A percentile compares a stretch with the other conserved stretches of the same genome.
Conservation (phyloP, 768 basidiomycete genomes). For the Boletellus ananas region DNA sequence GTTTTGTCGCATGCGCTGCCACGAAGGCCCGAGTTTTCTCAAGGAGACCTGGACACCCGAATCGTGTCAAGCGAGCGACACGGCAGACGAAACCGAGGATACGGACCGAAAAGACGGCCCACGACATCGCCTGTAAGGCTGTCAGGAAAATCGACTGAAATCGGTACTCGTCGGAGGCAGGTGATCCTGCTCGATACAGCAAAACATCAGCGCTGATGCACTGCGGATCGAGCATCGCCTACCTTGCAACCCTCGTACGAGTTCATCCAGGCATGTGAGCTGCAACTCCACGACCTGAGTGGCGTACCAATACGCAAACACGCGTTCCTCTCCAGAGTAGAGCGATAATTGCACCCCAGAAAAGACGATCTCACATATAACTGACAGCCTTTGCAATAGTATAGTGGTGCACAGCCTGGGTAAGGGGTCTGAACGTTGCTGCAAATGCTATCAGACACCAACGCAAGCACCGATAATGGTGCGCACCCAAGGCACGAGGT, state of each 20-base stretch:
- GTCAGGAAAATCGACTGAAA: conserved; percentile 53
- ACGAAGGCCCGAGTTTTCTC: conserved; percentile 43
- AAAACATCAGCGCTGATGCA: not conserved
- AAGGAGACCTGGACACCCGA: conserved; percentile 42
- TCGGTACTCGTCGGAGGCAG: conserved; percentile 40
- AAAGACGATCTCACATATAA: conserved; percentile 63
- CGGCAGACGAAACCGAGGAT: not conserved
- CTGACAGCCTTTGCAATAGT: conserved; percentile 55
- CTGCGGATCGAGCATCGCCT: conserved; percentile 24
- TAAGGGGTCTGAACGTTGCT: conserved; percentile 30
- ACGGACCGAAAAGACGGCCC: conserved; percentile 52
- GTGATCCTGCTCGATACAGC: conserved; percentile 12
- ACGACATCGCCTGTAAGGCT: conserved; percentile 54
- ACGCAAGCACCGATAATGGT: not conserved
- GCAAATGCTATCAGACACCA: conserved; percentile 5
- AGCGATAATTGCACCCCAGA: conserved; percentile 78
- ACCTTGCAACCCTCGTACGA: conserved; percentile 39
- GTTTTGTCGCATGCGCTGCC: conserved; percentile 51
- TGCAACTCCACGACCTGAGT: conserved; percentile 55
- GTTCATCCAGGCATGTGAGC: conserved; percentile 47
- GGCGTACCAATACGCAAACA: conserved; percentile 76
- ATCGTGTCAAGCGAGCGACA: not conserved
- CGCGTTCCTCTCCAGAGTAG: conserved; percentile 61
- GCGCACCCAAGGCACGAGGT: conserved; percentile 20
- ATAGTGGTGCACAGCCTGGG: conserved; percentile 30